Percentiles rank a stretch among this genome's conserved stretches.
Evolutionary conservation across 1,284 basidiomycete genomes (phyloP).

Genomic region (Malassezia sympodialis): DNA sequence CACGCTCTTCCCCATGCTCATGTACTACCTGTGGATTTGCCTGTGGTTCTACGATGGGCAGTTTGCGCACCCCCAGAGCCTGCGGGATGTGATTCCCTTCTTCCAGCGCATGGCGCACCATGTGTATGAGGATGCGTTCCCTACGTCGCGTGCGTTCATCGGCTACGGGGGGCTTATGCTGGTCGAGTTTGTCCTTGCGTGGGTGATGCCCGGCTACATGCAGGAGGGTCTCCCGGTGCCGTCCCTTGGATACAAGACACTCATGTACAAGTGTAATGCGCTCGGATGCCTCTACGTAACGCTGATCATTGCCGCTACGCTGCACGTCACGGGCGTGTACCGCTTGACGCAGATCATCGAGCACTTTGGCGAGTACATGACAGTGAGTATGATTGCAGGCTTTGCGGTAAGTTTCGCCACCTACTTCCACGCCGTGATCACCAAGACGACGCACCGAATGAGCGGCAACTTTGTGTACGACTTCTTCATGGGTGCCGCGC

Average conservation of each 20-base stretch:
- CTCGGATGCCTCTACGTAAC: constrained; percentile 77
- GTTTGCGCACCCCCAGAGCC: constrained; percentile 64
- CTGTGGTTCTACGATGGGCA: constrained; percentile 89
- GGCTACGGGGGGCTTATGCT: constrained; percentile 73
- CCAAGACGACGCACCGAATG: constrained; percentile 57
- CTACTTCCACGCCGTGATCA: constrained; percentile 42
- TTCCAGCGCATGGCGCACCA: constrained; percentile 72
- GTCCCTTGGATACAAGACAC: constrained; percentile 62
- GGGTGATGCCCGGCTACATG: constrained; percentile 77
- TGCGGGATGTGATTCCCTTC: constrained; percentile 69
- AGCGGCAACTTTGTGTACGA: constrained; percentile 74
- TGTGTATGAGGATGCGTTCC: constrained; percentile 76
- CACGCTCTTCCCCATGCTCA: constrained; percentile 77
- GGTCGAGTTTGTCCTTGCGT: constrained; percentile 81
- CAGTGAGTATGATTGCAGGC: constrained; percentile 83
- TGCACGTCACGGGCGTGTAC: constrained; percentile 76
- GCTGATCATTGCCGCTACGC: constrained; percentile 62
- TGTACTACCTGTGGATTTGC: constrained; percentile 99
- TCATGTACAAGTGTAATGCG: constrained; percentile 87
- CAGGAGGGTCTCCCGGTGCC: constrained; percentile 61
- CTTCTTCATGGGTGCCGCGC: constrained; percentile 71
- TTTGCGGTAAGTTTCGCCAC: constrained; percentile 54
- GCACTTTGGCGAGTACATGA: constrained; percentile 92
- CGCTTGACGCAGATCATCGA: constrained; percentile 89
- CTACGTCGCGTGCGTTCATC: constrained; percentile 64